Evolutionary conservation across 2,329 filamentous ascomycete species (phyloP).

Genomic region (Penicillium brevicompactum): DNA sequence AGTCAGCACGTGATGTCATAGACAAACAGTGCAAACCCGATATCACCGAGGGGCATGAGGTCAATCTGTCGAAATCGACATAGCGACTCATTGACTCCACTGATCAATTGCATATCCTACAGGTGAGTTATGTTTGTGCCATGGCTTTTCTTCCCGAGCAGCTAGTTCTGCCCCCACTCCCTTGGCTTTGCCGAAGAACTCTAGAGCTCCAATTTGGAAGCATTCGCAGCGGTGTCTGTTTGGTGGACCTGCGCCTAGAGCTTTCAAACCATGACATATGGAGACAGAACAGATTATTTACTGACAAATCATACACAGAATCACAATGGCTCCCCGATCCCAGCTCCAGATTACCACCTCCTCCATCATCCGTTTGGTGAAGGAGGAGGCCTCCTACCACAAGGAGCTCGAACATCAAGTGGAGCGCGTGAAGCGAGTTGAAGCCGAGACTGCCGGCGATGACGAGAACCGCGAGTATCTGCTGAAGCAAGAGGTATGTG

Average conservation of each 20-base stretch:
- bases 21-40: slow-evolving; percentile 25
- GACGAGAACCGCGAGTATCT: slow-evolving; percentile 79
- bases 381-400: slow-evolving; percentile 89
- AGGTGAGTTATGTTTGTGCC: neutral
- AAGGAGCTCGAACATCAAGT: slow-evolving; percentile 79
- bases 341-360: slow-evolving; percentile 82
- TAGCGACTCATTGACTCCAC: neutral
- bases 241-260: neutral
- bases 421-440: slow-evolving; percentile 68
- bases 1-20: slow-evolving; percentile 10
- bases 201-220: neutral
- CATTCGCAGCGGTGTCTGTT: neutral
- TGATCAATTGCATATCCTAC: neutral
- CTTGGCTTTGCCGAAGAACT: neutral
- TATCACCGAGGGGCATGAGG: neutral
- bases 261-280: neutral
- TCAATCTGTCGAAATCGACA: neutral
- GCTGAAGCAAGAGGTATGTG: slow-evolving; percentile 80
- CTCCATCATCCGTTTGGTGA: slow-evolving; percentile 79
- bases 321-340: slow-evolving; percentile 73
- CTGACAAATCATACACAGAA: slow-evolving; percentile 14
- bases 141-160: neutral
- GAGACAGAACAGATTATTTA: neutral
- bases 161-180: neutral
- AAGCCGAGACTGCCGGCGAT: slow-evolving; percentile 65